phyloP scores from a whole-genome alignment of 2,329 filamentous ascomycete genomes.

The Ceratocystis albifundus region DNA sequence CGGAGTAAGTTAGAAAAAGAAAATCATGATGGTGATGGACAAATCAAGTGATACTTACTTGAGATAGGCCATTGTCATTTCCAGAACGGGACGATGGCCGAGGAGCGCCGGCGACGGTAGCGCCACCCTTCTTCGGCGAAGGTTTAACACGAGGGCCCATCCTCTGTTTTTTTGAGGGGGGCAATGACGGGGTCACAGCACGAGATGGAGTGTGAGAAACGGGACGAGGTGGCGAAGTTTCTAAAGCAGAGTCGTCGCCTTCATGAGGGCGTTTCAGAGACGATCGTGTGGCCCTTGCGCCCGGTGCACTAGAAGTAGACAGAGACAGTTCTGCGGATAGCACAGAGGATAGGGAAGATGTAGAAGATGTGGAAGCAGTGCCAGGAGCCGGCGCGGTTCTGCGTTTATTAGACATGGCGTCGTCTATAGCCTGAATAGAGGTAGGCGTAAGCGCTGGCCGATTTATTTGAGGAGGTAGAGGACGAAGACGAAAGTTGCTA shows the following conservation, averaged over 20 bases:
- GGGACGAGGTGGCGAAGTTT: conserved; percentile 41
- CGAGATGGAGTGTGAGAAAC: conserved; percentile 43
- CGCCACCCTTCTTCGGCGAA: conserved; percentile 67
- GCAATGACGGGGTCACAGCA: conserved; percentile 47
- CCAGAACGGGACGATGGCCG: conserved; percentile 40
- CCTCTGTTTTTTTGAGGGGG: conserved; percentile 49
- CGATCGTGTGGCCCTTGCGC: conserved; percentile 27
- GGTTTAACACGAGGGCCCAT: conserved; percentile 54
- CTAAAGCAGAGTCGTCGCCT: conserved; percentile 38
- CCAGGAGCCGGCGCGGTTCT: neutral
- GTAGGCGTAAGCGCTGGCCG: neutral
- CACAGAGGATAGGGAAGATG: conserved; percentile 10
- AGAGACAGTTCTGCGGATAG: conserved; percentile 8
- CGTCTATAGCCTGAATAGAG: conserved; percentile 13
- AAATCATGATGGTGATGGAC: neutral
- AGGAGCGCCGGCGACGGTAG: conserved; percentile 57
- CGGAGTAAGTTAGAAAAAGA: neutral
- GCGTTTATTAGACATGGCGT: conserved; percentile 17
- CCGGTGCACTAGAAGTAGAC: conserved; percentile 6
- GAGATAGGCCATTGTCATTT: conserved; percentile 29
- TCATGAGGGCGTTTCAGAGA: conserved; percentile 45
- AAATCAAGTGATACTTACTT: conserved; percentile 37
- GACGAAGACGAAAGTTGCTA: conserved; percentile 15
- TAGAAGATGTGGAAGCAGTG: conserved; percentile 7
- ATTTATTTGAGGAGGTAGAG: conserved; percentile 12